Base-by-base conservation (phyloP, 768 basidiomycete genomes). In the Gelatoporia subvermispora region DNA sequence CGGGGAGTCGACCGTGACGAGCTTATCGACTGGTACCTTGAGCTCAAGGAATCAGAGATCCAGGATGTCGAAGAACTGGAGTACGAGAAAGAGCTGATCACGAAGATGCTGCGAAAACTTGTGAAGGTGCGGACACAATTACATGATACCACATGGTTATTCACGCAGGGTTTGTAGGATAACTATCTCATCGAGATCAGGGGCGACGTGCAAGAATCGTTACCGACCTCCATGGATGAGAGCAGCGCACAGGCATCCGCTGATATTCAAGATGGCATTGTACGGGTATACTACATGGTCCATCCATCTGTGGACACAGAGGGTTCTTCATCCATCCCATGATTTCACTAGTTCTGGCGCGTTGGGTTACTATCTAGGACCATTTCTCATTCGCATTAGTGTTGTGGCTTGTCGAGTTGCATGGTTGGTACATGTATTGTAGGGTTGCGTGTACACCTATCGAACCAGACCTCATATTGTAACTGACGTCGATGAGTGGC, bases 11-110 rank as follows among this genome's bases (percentile, higher is more conserved):
- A 93, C 59, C 77, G 85, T 39, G 93, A 95, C 56, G 94, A 96
- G 58, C 75, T 99, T 47, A 87, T 95, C 53, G 92, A 95, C 63
- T 95, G 93, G 94, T 98, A 97, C 63, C 77, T 98, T 47, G 96
- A 99, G 70, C 68, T 79, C 54, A 87, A 82, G 65, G 96, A 99
- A 66, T 72, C 74, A 8, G 87, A 93, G 53, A 71, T 98, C 35
- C 79, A 85, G 54, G 84, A 86, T 45, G 77, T 92, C 4, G 92
- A 93, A 46, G 85, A 94, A 59, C 69, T 96, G 16, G 93, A 97
- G 57, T 86, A 88, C 56, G 89, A 98, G 68, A 85, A 85, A 59
- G 91, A 93, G 64, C 73, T 99, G 43, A 81, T 97, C 51, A 81
- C 78, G 35, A 99, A 98, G 69, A 83, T 96, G 60, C 66, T 99